Evolutionary conservation across 140 eudicot species (phyloP).

Genomic region (Oenanthe javanica): DNA sequence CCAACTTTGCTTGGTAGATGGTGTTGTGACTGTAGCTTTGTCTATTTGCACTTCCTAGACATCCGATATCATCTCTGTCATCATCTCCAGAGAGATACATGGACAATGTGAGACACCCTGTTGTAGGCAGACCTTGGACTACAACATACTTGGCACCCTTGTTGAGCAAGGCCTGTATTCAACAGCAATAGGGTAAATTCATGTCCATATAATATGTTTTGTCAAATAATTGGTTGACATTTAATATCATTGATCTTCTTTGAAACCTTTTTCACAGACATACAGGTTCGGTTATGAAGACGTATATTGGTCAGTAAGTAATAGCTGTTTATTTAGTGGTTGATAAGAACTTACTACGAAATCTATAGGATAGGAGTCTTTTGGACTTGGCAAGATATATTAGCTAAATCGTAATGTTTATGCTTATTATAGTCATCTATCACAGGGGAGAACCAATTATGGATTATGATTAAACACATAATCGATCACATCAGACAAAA

Average conservation of each 20-base stretch:
- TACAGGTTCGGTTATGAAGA: not conserved
- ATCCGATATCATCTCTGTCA: slow-evolving; percentile 60
- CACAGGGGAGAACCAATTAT: not conserved
- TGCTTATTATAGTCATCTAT: not conserved
- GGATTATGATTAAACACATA: not conserved
- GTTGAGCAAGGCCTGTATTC: slow-evolving; percentile 41
- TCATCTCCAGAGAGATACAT: slow-evolving; percentile 44
- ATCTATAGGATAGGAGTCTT: not conserved
- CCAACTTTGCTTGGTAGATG: slow-evolving; percentile 46
- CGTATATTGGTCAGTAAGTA: too few relatives aligned
- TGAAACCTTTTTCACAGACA: not conserved
- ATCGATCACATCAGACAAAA: not conserved
- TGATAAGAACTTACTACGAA: not conserved
- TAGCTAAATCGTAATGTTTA: not conserved
- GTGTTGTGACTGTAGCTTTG: slow-evolving; percentile 57
- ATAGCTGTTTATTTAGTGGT: too few relatives aligned
- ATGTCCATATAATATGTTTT: not conserved
- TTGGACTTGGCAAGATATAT: not conserved
- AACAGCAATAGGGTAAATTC: not conserved
- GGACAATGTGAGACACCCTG: slow-evolving; percentile 86
- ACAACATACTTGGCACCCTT: slow-evolving; percentile 72
- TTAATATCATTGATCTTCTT: not conserved
- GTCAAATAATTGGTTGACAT: not conserved
- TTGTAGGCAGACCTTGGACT: slow-evolving; percentile 69
- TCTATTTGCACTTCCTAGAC: slow-evolving; percentile 49